Percentiles rank a stretch among this genome's conserved stretches.
phyloP scores from a whole-genome alignment of 2,329 filamentous ascomycete genomes.

The Colletotrichum liaoningense region DNA sequence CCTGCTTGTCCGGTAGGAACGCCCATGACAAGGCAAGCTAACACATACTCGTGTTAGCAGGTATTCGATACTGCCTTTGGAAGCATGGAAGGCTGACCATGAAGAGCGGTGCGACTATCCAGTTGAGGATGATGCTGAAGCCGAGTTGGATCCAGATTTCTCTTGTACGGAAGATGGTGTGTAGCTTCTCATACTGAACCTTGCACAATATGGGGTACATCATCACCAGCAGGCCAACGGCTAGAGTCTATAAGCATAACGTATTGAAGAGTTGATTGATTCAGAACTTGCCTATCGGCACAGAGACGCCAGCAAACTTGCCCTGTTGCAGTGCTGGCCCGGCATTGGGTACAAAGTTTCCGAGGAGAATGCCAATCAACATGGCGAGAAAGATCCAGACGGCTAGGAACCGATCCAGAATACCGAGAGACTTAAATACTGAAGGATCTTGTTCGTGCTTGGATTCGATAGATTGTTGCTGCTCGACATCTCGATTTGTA shows the following conservation, averaged over 20 bases:
- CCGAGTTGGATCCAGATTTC: slow-evolving; percentile 82
- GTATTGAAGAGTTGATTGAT: not conserved
- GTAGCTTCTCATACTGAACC: slow-evolving; percentile 81
- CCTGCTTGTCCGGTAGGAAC: slow-evolving; percentile 69
- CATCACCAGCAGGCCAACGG: slow-evolving; percentile 86
- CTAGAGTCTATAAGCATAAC: slow-evolving; percentile 50
- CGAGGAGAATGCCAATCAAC: slow-evolving; percentile 78
- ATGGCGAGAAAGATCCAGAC: slow-evolving; percentile 85
- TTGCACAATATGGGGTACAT: slow-evolving; percentile 96
- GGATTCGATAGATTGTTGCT: not conserved
- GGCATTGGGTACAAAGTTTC: slow-evolving; percentile 76
- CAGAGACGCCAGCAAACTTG: slow-evolving; percentile 75
- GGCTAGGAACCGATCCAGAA: slow-evolving; percentile 73
- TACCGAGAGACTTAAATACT: slow-evolving; percentile 65
- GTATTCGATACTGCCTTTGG: accelerated
- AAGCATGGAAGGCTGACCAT: slow-evolving; percentile 68
- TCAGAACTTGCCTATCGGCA: slow-evolving; percentile 68
- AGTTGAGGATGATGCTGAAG: slow-evolving; percentile 83
- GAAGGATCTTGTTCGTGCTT: slow-evolving; percentile 45
- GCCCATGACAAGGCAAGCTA: slow-evolving; percentile 76
- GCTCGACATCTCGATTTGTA: slow-evolving; percentile 25
- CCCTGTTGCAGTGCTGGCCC: slow-evolving; percentile 75
- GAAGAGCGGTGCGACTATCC: slow-evolving; percentile 83
- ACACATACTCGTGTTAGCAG: not conserved
- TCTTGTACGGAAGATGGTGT: slow-evolving; percentile 70